Base-by-base conservation (phyloP, 2,329 filamentous ascomycete species). In the Tolypocladium pustulatum region DNA sequence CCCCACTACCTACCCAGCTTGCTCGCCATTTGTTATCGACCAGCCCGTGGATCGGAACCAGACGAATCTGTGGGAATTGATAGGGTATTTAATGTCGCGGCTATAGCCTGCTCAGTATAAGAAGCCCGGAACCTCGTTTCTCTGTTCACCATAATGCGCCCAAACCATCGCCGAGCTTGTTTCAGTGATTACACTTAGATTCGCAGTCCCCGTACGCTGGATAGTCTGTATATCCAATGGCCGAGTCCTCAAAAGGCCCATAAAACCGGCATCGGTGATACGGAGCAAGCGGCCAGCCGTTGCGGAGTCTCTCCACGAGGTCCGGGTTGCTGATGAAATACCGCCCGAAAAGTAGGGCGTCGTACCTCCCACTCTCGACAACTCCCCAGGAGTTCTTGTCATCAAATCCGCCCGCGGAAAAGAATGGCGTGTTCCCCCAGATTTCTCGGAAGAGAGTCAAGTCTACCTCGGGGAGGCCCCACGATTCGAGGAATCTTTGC, bases 321-420 rank as follows among this genome's bases (percentile, higher is more conserved):
- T 81, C 78, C 0, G 78, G 79, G 57, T 78, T 80, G 54, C 75
- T 77, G 7, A 76, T 73, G 57, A 79, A 81, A 51, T 74, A 73
- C 2, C 78, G 69, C 0, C 78, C 78, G 57, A 75, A 79, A 2
- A 78, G 58, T 32, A 82, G 62, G 10, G 68, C 78, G 61, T 81
- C 78, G 57, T 78, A 79, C 32, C 67, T 72, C 3, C 73, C 74
- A 1, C 82, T 64, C 46, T 71, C 69, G 0, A 70, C 2, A 0
- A 79, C 74, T 1, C 76, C 78, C 71, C 75, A 79, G 0, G 73
- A 74, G 61, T 81, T 83, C 41, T 71, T 71, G 49, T 81, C 73
- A 56, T 79, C 72, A 68, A 78, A 85, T 0, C 81, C 81, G 7
- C 81, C 81, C 0, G 78, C 81, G 0, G 80, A 77, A 61, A 85